phyloP scores from a whole-genome alignment of 352 stramenopile genomes.

The Pseudoperonospora humuli region DNA sequence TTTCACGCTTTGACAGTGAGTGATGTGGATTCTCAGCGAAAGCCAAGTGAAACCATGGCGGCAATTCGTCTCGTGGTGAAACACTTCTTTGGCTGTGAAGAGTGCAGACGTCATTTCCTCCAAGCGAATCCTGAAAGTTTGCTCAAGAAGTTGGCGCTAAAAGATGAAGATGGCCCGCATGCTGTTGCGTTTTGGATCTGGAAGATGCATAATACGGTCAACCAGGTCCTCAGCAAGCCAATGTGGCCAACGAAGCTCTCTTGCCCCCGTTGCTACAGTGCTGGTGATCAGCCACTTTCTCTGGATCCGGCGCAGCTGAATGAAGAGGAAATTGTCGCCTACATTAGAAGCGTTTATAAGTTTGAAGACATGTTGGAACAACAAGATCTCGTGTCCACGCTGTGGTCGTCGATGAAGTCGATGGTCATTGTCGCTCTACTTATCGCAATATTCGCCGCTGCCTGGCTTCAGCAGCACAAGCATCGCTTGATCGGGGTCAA shows the following conservation, averaged over 20 bases:
- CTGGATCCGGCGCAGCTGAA: slow-evolving; percentile 33
- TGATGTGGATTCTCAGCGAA: slow-evolving; percentile 20
- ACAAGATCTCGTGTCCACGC: slow-evolving; percentile 3
- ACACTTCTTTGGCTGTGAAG: slow-evolving; percentile 74
- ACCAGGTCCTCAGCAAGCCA: slow-evolving; percentile 46
- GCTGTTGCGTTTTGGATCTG: slow-evolving; percentile 64
- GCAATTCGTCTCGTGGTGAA: slow-evolving; percentile 60
- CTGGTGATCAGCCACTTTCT: slow-evolving; percentile 27
- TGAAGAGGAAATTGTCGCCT: slow-evolving; percentile 40
- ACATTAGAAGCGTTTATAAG: slow-evolving; percentile 41
- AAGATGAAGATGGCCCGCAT: slow-evolving; percentile 30
- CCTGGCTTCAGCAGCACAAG: slow-evolving; percentile 12
- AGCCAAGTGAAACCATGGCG: slow-evolving; percentile 41
- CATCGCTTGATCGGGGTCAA: slow-evolving; percentile 17
- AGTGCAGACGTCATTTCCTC: slow-evolving; percentile 62
- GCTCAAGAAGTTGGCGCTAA: slow-evolving; percentile 30
- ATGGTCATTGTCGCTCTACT: slow-evolving; percentile 18
- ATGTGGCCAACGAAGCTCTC: slow-evolving; percentile 47
- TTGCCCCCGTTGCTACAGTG: slow-evolving; percentile 43
- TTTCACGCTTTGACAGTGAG: slow-evolving; percentile 63
- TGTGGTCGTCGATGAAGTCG: slow-evolving; percentile 20
- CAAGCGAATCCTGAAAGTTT: slow-evolving; percentile 45
- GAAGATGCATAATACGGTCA: slow-evolving; percentile 77
- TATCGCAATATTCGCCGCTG: slow-evolving; percentile 8
- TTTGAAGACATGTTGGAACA: slow-evolving; percentile 16